Conservation (phyloP, 2,329 filamentous ascomycete species). For the Microcera coccophila region DNA sequence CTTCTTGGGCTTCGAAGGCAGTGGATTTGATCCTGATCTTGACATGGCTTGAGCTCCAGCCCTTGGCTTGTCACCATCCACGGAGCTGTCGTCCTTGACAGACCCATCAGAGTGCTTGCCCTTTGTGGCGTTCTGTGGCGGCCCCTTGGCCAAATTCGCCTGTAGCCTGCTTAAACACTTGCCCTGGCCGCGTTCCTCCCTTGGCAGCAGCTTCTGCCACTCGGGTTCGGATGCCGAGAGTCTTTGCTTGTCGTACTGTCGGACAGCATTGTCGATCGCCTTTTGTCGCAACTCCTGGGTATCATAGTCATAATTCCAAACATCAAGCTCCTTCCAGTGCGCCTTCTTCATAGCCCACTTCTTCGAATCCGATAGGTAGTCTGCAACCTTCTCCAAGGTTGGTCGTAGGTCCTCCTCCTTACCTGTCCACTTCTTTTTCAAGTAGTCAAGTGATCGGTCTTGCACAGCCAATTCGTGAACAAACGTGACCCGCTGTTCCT, state of each 20-base stretch:
- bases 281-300: constrained; percentile 52
- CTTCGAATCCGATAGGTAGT: constrained; percentile 44
- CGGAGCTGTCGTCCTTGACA: constrained; percentile 35
- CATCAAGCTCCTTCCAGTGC: constrained; percentile 61
- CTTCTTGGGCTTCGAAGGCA: constrained; percentile 55
- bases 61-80: constrained; percentile 29
- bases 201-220: constrained; percentile 59
- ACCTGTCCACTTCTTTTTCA: constrained; percentile 50
- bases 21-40: constrained; percentile 49
- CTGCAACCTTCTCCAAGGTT: constrained; percentile 56
- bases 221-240: constrained; percentile 53
- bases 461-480: constrained; percentile 59
- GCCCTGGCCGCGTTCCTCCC: constrained; percentile 54
- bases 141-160: constrained; percentile 52
- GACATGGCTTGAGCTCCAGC: constrained; percentile 42
- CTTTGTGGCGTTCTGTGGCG: constrained; percentile 45
- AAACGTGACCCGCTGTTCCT: constrained; percentile 50
- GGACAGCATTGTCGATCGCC: constrained; percentile 59
- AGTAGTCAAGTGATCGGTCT: constrained; percentile 47
- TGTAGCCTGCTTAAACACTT: constrained; percentile 61
- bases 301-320: constrained; percentile 58
- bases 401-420: constrained; percentile 51
- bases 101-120: constrained; percentile 50
- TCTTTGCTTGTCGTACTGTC: constrained; percentile 56
- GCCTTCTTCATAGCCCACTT: constrained; percentile 55